Base-by-base conservation (phyloP, 805 yeast genomes). In the Candida insectalens region DNA sequence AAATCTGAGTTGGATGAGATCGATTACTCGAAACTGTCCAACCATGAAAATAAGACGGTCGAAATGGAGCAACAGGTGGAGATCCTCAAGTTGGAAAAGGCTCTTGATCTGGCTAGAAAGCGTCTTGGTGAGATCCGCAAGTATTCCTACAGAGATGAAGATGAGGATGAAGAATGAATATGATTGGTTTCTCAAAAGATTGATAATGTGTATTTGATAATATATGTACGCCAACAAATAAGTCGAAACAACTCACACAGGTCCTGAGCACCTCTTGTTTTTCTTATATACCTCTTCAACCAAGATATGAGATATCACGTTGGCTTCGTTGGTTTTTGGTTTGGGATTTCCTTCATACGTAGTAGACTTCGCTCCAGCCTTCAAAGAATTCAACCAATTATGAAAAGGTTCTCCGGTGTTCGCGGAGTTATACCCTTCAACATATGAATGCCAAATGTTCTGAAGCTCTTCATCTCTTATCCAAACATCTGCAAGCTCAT, bases 1-100 rank as follows among this genome's bases (percentile, higher is more conserved):
- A 43, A 58, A 27, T 65, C 61, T 5, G 47, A 43, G 8, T 41
- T 47, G 4, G 59, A 63, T 18, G 57, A 48, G n/a, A 58, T 77
- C 36, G 94, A 87, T 53, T 81, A 77, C 50, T 65, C 82, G 16
- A 71, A 69, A 47, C 57, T 83, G 36, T 66, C 83, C 6, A 70
- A 82, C 20, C 83, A 82, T 51, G 94, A 84, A 55, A 84, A 83
- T 46, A 82, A 80, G 56, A 81, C 94, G 0, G 71, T 74, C 16
- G 92, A 87, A 47, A 83, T 85, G 94, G 94, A 84, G 51, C 95
- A 84, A 55, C 96, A 85, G 54, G 95, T 85, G 5, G 88, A 83
- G 51, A 85, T 87, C 33, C 64, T 85, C 56, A 83, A 82, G 55
- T 63, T 85, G 36, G 95, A 85, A 49, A 82, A 82, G 45, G 71